A percentile compares a stretch with the other conserved stretches of the same genome.
Conservation (phyloP, 129 eudicot genomes). For the Ambrosia trifida region DNA sequence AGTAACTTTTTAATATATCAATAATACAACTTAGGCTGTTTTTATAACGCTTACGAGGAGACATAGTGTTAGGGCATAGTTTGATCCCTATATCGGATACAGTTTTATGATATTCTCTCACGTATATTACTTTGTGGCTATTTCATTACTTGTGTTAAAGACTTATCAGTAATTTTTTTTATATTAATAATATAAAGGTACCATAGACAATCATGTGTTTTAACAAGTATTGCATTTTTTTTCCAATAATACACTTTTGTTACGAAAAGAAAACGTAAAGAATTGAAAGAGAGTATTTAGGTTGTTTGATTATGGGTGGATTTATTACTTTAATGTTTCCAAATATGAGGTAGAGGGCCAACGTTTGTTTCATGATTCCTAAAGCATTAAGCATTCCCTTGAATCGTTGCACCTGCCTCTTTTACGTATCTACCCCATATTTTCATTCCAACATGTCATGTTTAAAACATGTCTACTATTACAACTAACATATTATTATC, state of each 20-base stretch:
- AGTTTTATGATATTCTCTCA: no score
- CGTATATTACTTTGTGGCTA: no score
- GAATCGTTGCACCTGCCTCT: neutral
- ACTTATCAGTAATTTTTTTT: no score
- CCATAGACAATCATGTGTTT: neutral
- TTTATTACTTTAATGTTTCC: slow-evolving; percentile 22
- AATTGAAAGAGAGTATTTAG: neutral
- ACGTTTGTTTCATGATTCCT: slow-evolving; percentile 34
- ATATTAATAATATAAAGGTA: neutral
- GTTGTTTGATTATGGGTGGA: slow-evolving; percentile 23
- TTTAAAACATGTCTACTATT: slow-evolving; percentile 26
- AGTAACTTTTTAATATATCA: no score
- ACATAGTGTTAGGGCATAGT: no score
- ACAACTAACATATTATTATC: neutral
- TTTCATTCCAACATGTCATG: slow-evolving; percentile 12
- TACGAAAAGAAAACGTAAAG: neutral
- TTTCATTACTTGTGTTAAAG: no score
- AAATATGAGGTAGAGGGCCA: slow-evolving; percentile 28
- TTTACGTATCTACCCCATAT: slow-evolving; percentile 20
- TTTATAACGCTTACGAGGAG: no score
- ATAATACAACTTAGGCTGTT: no score
- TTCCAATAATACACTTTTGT: neutral
- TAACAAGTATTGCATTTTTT: neutral
- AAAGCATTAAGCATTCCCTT: neutral
- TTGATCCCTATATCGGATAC: no score